Base-by-base conservation (phyloP, 1,139 yeast genomes). In the Saccharomyces hybrid region DNA sequence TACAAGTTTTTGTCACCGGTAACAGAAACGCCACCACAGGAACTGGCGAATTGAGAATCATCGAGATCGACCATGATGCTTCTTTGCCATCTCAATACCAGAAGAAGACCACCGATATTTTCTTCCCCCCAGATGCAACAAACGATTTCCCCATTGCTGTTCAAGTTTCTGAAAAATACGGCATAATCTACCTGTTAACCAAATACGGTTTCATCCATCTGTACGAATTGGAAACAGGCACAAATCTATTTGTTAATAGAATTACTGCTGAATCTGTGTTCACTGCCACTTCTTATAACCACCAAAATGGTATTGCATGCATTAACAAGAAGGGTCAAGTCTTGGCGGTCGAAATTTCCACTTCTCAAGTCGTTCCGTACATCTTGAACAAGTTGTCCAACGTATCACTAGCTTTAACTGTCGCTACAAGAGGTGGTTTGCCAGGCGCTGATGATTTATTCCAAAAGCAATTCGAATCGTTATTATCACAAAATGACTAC, bases 291-390 rank as follows among this genome's bases (percentile, higher is more conserved):
- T 71, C 83, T 56, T 89, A 82, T 72, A 84, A 85, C 65, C 74
- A 83, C 53, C 79, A 82, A 52, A 81, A 88, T 50, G 99, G 99
- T 75, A 84, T 93, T 63, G 76, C 95, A 62, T 91, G 96, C 63
- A 88, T 95, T 72, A 95, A 93, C 78, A 88, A 95, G 71, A 80
- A 88, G 60, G 99, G 99, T 70, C 96, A 93, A 73, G 97, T 95
- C 5, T 80, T 95, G 62, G 86, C 96, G 57, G 97, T 95, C 49
- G 96, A 95, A 67, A 81, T 95, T 54, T 81, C 96, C 49, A 88
- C 84, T 62, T 85, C 84, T 56, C 88, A 88, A 66, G 83, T 93
- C 61, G 85, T 95, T 58, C 96, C 96, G 50, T 95, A 95, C 71
- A 85, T 95, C 51, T 78, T 93, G 71, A 86, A 86, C 64, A 89